These are phyloP conservation scores for Aegilops speltoides DNA, from an alignment of 176 grass and related monocot genomes.

Conservation along the genomic window DNA sequence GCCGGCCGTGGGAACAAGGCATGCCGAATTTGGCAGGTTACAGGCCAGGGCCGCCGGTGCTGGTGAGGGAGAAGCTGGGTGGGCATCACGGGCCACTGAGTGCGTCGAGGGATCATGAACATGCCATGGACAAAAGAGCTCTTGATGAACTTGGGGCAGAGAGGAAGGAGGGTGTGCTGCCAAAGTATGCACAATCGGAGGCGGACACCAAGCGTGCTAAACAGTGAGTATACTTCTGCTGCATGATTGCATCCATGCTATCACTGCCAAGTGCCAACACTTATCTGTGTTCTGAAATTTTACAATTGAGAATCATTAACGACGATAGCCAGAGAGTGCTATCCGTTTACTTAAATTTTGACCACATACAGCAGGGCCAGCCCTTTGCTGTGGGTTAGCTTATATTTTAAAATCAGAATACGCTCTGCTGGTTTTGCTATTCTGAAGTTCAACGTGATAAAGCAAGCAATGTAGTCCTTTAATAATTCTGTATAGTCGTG, in stretches of 20 bases:
- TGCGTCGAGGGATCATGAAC: constrained; percentile 38
- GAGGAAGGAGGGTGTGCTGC: constrained; percentile 56
- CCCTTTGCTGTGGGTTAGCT: constrained; percentile 1
- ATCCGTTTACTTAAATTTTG: not conserved
- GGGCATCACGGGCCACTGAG: constrained; percentile 31
- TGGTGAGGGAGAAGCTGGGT: constrained; percentile 53
- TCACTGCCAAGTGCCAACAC: not conserved
- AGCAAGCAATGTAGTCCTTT: not conserved
- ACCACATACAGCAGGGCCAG: not conserved
- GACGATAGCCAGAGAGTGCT: not conserved
- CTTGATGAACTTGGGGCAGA: constrained; percentile 51
- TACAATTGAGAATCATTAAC: not conserved
- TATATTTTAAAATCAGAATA: not conserved
- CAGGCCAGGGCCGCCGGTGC: constrained; percentile 32
- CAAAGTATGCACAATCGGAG: constrained; percentile 61
- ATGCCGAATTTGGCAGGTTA: constrained; percentile 30
- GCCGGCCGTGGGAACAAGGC: constrained; percentile 54
- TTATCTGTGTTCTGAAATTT: not conserved
- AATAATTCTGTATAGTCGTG: not conserved
- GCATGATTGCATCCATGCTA: constrained; percentile 6
- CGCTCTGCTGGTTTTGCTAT: not conserved
- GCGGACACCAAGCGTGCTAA: constrained; percentile 74
- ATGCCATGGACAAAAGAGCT: constrained; percentile 50
- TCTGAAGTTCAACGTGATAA: not conserved
- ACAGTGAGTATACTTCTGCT: constrained; percentile 70